Evolutionary conservation across 75 land plant species (phyloP), one percentile per base, ranked within the genome.

Genomic region (Pinus albicaulis): DNA sequence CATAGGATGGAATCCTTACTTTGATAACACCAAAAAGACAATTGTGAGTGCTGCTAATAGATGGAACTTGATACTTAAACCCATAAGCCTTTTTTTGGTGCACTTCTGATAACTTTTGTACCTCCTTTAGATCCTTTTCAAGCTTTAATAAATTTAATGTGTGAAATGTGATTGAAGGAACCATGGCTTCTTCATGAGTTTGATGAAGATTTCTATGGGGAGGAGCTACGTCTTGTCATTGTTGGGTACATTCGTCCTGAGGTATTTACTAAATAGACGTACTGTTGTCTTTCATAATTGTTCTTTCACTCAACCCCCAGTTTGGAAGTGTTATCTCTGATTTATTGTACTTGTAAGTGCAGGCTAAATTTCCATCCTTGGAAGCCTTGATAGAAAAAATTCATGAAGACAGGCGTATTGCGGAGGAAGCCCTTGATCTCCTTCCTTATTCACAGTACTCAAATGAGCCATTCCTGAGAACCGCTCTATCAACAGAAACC

Each of bases 131-230:
- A 23, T 71, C 56, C 28, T 7, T 44, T 72, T 20, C 34, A 48
- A 72, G 23, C 73, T 41, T 72, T 55, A n/a, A 38, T 23, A 72
- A 17, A 57, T 25, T 15, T 25, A 20, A 12, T 69, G 20, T 25
- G 11, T 52, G 36, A 3, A 38, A 38, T 68, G 52, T 41, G 38
- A 56, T 73, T 86, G 17, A 78, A 98, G 99, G 99, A 98, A 78
- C 94, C 99, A 53, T 98, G 99, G 99, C 59, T 98, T 55, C 89
- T 98, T 16, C 98, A 98, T 86, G 94, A 95, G 22, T 98, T 98
- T 68, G 71, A 83, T 55, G 94, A 93, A 70, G 96, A 98, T 76
- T 98, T 98, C 73, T 98, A 98, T 76, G 99, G 96, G 12, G 96
- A 95, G 82, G 98, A 98, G 78, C 75, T 98, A 13, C 89, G 90